Evolutionary conservation across 371 early-diverging fungal genomes (phyloP).

Genomic region (Mucor irregularis): DNA sequence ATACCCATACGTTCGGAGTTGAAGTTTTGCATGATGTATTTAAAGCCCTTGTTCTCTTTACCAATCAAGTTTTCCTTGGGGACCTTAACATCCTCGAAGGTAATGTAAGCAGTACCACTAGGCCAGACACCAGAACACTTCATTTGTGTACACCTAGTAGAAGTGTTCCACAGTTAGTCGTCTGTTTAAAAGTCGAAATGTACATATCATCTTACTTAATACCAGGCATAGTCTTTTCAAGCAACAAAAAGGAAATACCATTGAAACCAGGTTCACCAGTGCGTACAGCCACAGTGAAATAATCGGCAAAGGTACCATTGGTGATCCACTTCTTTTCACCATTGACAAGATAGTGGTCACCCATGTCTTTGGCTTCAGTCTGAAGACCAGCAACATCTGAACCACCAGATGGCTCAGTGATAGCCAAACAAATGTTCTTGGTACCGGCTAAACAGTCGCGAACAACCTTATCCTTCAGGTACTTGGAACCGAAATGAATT

Average conservation of each 20-base stretch:
- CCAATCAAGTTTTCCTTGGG: constrained; percentile 82
- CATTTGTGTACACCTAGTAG: too few relatives aligned
- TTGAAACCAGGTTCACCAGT: constrained; percentile 78
- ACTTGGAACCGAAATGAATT: constrained; percentile 61
- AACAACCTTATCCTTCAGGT: constrained; percentile 62
- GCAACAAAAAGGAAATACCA: constrained; percentile 72
- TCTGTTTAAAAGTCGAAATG: not conserved
- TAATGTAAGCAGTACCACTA: constrained; percentile 57
- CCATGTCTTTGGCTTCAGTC: constrained; percentile 75
- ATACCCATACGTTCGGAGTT: constrained; percentile 80
- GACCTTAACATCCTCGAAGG: constrained; percentile 81
- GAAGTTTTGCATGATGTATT: constrained; percentile 72
- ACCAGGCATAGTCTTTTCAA: constrained; percentile 79
- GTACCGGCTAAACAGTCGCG: constrained; percentile 57
- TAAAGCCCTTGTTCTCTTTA: constrained; percentile 85
- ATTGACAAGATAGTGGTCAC: constrained; percentile 60
- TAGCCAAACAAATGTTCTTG: constrained; percentile 68
- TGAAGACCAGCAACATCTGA: constrained; percentile 83
- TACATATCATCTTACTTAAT: constrained; percentile 32
- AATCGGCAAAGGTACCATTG: constrained; percentile 82
- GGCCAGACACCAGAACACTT: constrained; percentile 79
- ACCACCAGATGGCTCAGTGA: constrained; percentile 71
- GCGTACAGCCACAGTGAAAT: constrained; percentile 60
- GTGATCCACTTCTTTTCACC: constrained; percentile 87
- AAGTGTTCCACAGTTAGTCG: too few relatives aligned